Evolutionary conservation across 2,329 filamentous ascomycete genomes (phyloP).

Genomic region (Diaporthe eres): DNA sequence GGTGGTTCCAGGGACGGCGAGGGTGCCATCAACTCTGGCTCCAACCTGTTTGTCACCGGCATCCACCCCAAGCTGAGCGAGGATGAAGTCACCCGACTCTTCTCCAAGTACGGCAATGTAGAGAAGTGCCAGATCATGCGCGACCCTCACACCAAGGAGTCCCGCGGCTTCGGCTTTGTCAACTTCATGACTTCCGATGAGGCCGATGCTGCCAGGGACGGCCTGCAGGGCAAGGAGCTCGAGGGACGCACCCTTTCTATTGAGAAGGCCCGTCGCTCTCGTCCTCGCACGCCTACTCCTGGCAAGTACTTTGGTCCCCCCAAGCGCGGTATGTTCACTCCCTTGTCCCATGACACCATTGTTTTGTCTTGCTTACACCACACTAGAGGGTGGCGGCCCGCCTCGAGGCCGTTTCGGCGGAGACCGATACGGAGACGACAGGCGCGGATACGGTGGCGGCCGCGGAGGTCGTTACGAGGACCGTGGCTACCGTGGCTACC

Average conservation of each 20-base stretch:
- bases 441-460: conserved; percentile 68
- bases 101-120: conserved; percentile 98
- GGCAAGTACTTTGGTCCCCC: conserved; percentile 99
- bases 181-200: conserved; percentile 98
- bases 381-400: conserved; percentile 70
- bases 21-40: conserved; percentile 90
- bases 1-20: conserved; percentile 66
- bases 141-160: conserved; percentile 98
- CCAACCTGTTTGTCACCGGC: conserved; percentile 98
- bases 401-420: conserved; percentile 63
- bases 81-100: conserved; percentile 91
- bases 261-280: conserved; percentile 96
- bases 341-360: conserved; percentile 60
- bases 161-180: conserved; percentile 98
- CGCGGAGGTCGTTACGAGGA: conserved; percentile 54
- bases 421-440: conserved; percentile 73
- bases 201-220: conserved; percentile 97
- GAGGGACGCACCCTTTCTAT: conserved; percentile 97
- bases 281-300: conserved; percentile 94
- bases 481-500: conserved; percentile 39
- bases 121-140: conserved; percentile 99
- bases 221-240: conserved; percentile 92
- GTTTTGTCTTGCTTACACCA: conserved; percentile 48
- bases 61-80: conserved; percentile 95
- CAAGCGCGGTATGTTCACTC: conserved; percentile 83